Percentiles rank a stretch among this genome's conserved stretches.
Conservation (phyloP, 139 green algal genomes). For the Tetradesmus obliquus region DNA sequence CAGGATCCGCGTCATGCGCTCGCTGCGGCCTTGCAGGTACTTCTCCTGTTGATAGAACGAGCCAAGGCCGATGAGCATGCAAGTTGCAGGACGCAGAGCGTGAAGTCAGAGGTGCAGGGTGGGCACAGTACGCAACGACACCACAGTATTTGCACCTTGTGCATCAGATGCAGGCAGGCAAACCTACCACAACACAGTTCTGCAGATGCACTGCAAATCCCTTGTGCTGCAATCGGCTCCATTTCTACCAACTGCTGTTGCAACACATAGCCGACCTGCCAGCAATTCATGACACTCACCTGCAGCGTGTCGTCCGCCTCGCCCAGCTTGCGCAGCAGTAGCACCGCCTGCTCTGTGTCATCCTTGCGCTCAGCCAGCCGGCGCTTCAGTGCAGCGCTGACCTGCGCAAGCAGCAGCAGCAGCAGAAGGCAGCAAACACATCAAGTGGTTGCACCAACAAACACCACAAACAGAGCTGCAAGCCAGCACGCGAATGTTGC, state of each 20-base stretch:
- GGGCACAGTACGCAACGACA: background rate
- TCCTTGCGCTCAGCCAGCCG: slow-evolving; percentile 74
- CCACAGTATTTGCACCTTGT: background rate
- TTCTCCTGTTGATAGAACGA: slow-evolving; percentile 59
- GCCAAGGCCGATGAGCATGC: background rate
- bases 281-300: slow-evolving; percentile 48
- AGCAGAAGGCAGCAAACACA: background rate
- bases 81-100: background rate
- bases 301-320: slow-evolving; percentile 82
- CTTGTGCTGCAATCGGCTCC: background rate
- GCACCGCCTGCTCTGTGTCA: slow-evolving; percentile 78
- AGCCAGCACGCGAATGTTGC: too few relatives aligned
- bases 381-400: slow-evolving; percentile 60
- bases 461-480: too few relatives aligned
- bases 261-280: background rate
- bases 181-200: background rate
- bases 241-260: background rate
- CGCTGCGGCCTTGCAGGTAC: slow-evolving; percentile 75
- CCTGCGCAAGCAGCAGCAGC: slow-evolving; percentile 35
- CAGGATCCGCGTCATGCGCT: slow-evolving; percentile 71
- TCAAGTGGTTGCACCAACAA: too few relatives aligned
- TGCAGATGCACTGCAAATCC: background rate
- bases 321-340: slow-evolving; percentile 83
- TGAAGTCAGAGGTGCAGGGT: too few relatives aligned
- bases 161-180: background rate